Evolutionary conservation across 2,329 filamentous ascomycete species (phyloP).

Genomic region (Mycogone perniciosa): DNA sequence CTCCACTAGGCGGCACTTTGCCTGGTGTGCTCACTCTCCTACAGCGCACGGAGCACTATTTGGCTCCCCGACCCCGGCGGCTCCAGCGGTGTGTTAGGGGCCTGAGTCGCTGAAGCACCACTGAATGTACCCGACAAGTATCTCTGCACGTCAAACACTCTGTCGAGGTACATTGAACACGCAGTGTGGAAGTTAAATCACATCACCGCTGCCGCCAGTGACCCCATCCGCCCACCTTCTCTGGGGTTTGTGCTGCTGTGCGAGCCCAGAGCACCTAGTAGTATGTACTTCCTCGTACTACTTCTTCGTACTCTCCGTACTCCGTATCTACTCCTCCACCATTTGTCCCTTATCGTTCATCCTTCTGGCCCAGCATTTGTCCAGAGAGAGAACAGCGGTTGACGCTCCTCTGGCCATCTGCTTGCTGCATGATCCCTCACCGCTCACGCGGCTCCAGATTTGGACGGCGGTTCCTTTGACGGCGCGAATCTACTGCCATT

Average conservation of each 20-base stretch:
- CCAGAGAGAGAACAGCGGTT: no score
- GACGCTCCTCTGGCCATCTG: no score
- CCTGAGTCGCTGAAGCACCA: neutral
- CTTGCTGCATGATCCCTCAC: neutral
- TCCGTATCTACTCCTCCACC: neutral
- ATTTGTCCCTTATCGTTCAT: neutral
- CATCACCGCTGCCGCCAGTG: neutral
- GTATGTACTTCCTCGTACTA: neutral
- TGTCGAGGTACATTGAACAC: no score
- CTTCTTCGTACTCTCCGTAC: neutral
- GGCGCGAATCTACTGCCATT: neutral
- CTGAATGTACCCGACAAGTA: neutral
- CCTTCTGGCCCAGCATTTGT: no score
- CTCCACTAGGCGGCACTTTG: neutral
- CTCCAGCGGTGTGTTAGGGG: conserved; percentile 7
- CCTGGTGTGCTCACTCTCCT: neutral
- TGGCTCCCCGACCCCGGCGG: conserved; percentile 1
- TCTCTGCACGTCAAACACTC: no score
- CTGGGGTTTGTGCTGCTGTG: neutral
- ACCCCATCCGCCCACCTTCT: neutral
- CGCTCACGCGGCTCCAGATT: neutral
- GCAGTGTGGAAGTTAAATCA: neutral
- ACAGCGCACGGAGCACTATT: conserved; percentile 1
- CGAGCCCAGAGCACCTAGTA: neutral
- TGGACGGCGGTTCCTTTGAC: neutral